phyloP scores from a whole-genome alignment of 805 yeast species.

The Metschnikowia chrysomelidarum region DNA sequence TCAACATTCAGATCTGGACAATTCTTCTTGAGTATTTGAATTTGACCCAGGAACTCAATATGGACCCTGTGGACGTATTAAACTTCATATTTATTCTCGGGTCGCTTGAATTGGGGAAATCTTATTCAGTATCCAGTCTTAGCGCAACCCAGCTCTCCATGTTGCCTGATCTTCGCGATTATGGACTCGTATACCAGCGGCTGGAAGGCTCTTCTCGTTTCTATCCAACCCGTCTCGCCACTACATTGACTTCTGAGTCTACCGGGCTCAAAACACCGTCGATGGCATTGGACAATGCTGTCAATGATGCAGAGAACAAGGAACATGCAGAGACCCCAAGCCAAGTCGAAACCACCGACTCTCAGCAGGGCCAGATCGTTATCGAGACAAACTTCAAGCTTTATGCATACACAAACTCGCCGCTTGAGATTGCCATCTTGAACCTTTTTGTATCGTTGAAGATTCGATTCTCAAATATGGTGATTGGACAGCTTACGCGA shows the following conservation, averaged over 20 bases:
- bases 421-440: slow-evolving; percentile 89
- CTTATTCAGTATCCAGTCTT: slow-evolving; percentile 68
- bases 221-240: slow-evolving; percentile 88
- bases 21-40: slow-evolving; percentile 81
- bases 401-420: slow-evolving; percentile 91
- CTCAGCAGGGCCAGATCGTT: slow-evolving; percentile 65
- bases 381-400: slow-evolving; percentile 92
- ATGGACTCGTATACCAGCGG: slow-evolving; percentile 78
- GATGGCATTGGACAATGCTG: slow-evolving; percentile 68
- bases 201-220: slow-evolving; percentile 57
- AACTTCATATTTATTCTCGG: slow-evolving; percentile 94
- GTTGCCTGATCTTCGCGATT: slow-evolving; percentile 87
- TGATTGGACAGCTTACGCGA: slow-evolving; percentile 88
- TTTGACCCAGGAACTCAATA: slow-evolving; percentile 75
- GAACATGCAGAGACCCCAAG: slow-evolving; percentile 13
- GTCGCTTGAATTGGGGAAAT: slow-evolving; percentile 85
- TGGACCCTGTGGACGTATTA: slow-evolving; percentile 95
- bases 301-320: slow-evolving; percentile 27
- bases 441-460: slow-evolving; percentile 84
- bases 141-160: slow-evolving; percentile 79
- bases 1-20: slow-evolving; percentile 94
- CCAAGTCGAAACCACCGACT: slow-evolving; percentile 21
- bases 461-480: slow-evolving; percentile 86
- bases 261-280: slow-evolving; percentile 71
- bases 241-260: slow-evolving; percentile 83